Evolutionary conservation across 148 eudicot genomes (phyloP).

Genomic region (Amaranthus cruentus): DNA sequence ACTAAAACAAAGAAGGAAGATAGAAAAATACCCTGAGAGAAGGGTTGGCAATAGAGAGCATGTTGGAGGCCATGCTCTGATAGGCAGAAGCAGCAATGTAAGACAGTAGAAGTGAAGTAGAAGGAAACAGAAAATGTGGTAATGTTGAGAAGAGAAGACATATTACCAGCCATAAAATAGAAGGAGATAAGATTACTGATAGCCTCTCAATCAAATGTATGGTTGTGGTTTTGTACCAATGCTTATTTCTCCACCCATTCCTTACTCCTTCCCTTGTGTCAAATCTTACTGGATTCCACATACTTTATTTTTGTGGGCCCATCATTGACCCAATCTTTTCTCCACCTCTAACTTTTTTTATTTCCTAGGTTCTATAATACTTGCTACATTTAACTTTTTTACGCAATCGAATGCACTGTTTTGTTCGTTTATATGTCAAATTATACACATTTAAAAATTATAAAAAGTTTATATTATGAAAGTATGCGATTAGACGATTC

Average conservation of each 20-base stretch:
- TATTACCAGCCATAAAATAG: constrained; percentile 20
- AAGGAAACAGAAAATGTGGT: background rate
- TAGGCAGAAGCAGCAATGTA: too few species aligned
- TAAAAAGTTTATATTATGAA: too few species aligned
- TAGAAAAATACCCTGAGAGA: constrained; percentile 44
- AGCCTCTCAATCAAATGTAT: constrained; percentile 57
- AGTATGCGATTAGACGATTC: too few species aligned
- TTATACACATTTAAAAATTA: too few species aligned
- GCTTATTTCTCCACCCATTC: constrained; percentile 14
- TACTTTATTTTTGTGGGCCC: constrained; percentile 16
- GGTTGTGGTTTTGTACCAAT: constrained; percentile 42
- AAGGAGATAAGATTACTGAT: constrained; percentile 44
- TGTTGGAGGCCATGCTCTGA: constrained; percentile 54
- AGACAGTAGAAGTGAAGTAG: background rate
- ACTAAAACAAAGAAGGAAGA: background rate
- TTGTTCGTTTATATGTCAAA: too few species aligned
- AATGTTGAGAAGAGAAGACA: constrained; percentile 6
- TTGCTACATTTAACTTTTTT: too few species aligned
- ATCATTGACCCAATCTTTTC: background rate
- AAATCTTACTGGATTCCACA: constrained; percentile 21
- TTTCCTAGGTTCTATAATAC: too few species aligned
- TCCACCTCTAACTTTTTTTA: background rate
- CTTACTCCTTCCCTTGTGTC: constrained; percentile 8
- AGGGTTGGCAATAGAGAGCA: constrained; percentile 67
- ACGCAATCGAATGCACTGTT: too few species aligned